phyloP scores from a whole-genome alignment of 495 filamentous ascomycete species.

The Endocarpon pusillum region DNA sequence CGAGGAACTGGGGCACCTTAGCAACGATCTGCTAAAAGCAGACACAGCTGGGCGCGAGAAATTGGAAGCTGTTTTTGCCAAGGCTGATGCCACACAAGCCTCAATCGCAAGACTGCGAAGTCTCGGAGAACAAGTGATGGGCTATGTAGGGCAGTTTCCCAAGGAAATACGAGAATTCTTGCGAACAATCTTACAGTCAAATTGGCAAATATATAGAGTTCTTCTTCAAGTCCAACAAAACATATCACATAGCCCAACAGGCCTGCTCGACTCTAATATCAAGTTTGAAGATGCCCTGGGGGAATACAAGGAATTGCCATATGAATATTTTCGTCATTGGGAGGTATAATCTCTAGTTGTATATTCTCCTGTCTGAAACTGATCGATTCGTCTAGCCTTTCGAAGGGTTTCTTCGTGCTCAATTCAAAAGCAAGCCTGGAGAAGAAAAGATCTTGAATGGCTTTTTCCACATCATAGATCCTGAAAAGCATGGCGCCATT shows the following conservation, averaged over 20 bases:
- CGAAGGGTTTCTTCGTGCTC: conserved; percentile 10
- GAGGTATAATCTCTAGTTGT: conserved; percentile 5
- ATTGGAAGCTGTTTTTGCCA: conserved; percentile 3
- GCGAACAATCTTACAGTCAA: conserved; percentile 6
- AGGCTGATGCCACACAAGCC: not conserved
- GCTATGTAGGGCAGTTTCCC: conserved; percentile 8
- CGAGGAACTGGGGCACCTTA: not conserved
- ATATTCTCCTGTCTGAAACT: not conserved
- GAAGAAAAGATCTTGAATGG: conserved; percentile 8
- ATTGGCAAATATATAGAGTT: conserved; percentile 9
- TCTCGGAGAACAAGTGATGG: conserved; percentile 8
- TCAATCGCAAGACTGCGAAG: too few species aligned
- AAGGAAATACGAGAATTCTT: conserved; percentile 6
- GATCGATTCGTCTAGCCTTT: conserved; percentile 5
- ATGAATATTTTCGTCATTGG: conserved; percentile 14
- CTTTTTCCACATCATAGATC: conserved; percentile 9
- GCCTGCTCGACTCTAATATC: conserved; percentile 9
- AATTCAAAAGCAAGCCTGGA: conserved; percentile 9
- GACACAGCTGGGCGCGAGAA: not conserved
- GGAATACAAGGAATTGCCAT: conserved; percentile 6
- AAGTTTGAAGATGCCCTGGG: conserved; percentile 14
- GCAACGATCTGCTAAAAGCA: not conserved
- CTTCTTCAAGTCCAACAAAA: conserved; percentile 10
- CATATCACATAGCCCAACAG: conserved; percentile 3
- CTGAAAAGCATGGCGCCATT: conserved; percentile 1